These are phyloP conservation scores for Coleophoma crateriformis DNA, from an alignment of 2,329 filamentous ascomycete genomes.

Conservation along the genomic window DNA sequence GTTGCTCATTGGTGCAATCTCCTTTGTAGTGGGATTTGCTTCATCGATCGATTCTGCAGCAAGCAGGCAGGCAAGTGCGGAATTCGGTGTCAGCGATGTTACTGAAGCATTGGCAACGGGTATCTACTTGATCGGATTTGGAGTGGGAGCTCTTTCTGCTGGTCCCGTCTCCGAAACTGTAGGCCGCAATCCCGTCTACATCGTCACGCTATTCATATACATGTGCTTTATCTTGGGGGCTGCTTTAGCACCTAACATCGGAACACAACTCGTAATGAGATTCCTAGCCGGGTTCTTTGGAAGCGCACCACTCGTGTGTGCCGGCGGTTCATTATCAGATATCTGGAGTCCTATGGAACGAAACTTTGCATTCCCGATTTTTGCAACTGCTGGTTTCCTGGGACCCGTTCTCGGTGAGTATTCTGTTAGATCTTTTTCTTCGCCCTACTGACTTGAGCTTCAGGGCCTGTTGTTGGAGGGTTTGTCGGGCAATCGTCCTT, in stretches of 20 bases:
- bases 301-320: slow-evolving; percentile 33
- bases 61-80: slow-evolving; percentile 35
- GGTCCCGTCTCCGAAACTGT: slow-evolving; percentile 33
- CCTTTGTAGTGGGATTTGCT: slow-evolving; percentile 42
- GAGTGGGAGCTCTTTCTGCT: slow-evolving; percentile 29
- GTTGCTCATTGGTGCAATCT: slow-evolving; percentile 39
- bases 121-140: slow-evolving; percentile 30
- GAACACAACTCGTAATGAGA: slow-evolving; percentile 35
- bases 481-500: background rate
- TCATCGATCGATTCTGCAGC: slow-evolving; percentile 47
- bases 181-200: slow-evolving; percentile 36
- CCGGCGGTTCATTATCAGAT: slow-evolving; percentile 35
- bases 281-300: slow-evolving; percentile 38
- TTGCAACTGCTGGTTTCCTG: slow-evolving; percentile 15
- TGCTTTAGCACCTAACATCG: slow-evolving; percentile 35
- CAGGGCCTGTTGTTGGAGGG: slow-evolving; percentile 5
- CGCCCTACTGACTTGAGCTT: too few relatives aligned
- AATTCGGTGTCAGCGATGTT: slow-evolving; percentile 43
- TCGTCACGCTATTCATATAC: slow-evolving; percentile 32
- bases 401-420: slow-evolving; percentile 15
- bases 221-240: slow-evolving; percentile 35
- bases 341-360: slow-evolving; percentile 26
- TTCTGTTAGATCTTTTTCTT: too few relatives aligned
- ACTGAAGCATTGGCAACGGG: slow-evolving; percentile 43
- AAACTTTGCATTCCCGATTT: slow-evolving; percentile 21